Evolutionary conservation across 495 filamentous ascomycete genomes (phyloP), one percentile per base, ranked within the genome.

Genomic region (Trichoderma gamsii): DNA sequence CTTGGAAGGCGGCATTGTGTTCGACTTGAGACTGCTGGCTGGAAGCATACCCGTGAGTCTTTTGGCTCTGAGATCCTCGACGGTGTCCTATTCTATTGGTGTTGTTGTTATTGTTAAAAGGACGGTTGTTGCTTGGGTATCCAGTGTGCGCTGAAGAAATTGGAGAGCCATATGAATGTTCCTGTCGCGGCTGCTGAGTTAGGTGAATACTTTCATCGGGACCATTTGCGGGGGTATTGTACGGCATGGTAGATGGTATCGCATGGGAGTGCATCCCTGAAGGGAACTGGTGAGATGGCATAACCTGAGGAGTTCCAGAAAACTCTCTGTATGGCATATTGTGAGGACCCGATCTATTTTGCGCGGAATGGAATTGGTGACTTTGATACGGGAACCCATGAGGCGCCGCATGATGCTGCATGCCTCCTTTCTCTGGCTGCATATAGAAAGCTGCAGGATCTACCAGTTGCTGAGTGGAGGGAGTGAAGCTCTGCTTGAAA

Each of bases 401-500:
- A 13, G 56, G 11, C 23, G 12, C 11, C 32, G 13, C 27, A 32
- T 12, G 56, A 25, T 32, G 56, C 11, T 27, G 56, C 27, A 61
- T 61, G 23, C 27, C 27, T 15, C 11, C 23, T n/a, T 61, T 32
- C 9, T 61, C 56, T 29, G 25, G 56, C 25, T 61, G 56, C 56
- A 61, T 61, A 61, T 61, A 61, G 56, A 61, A 61, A 61, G 56
- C 23, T 5, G 27, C 12, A 12, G 56, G 27, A 2, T 61, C 56
- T n/a, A 25, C 11, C 13, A 12, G 16, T 25, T 9, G 8, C 12
- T 13, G 27, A 4, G 6, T 13, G 5, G 56, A 12, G 12, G 12
- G 9, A 11, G 4, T n/a, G 56, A 32, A 4, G 56, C 9, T 32
- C 12, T 27, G 56, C 16, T 25, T 61, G 3, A 16, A 29, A 25